Base-by-base conservation (phyloP, 2,329 filamentous ascomycete species). In the Sporothrix mexicana region DNA sequence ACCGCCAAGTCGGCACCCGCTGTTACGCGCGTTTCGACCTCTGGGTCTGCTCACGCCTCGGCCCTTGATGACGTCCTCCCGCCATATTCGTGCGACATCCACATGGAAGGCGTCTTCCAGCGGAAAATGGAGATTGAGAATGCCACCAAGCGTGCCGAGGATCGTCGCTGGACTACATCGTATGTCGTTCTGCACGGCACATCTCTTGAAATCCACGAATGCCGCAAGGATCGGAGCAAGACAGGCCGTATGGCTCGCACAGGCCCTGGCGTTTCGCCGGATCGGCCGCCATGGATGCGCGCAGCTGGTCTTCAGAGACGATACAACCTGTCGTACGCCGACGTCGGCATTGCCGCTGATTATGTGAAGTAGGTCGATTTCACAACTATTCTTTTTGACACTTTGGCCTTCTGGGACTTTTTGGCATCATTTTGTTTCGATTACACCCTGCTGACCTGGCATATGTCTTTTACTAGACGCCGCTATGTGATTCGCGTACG, bases 291-390 rank as follows among this genome's bases (percentile, higher is more conserved):
- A 55, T 91, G 81, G 83, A 80, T 87, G 59, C 86, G 82, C 76
- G 85, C 82, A 74, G 88, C 87, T 23, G 84, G 84, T 72, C 81
- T 93, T 51, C 83, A 93, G 75, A 88, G 85, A 79, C 87, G 86
- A n/a, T 94, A 93, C 79, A 92, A 89, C 70, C 84, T 94, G 66
- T 87, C 93, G 75, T 90, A 94, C 78, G 92, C 92, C 25, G 92
- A 94, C 80, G 88, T 92, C 25, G 92, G 92, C 12, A 87, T 94
- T 74, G 92, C 92, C 10, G 87, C 89, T 17, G 92, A 94, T 80
- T 91, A 92, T 79, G 85, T 87, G 77, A 92, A 93, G 86, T 90
- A 80, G 77, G 87, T 84, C 59, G 59, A 7, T n/a, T n/a, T 23
- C 20, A 55, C 36, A 20, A 4, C 7, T 36, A 10, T 20, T 2